phyloP scores from a whole-genome alignment of 805 yeast genomes.

The Yarrowia keelungensis region DNA sequence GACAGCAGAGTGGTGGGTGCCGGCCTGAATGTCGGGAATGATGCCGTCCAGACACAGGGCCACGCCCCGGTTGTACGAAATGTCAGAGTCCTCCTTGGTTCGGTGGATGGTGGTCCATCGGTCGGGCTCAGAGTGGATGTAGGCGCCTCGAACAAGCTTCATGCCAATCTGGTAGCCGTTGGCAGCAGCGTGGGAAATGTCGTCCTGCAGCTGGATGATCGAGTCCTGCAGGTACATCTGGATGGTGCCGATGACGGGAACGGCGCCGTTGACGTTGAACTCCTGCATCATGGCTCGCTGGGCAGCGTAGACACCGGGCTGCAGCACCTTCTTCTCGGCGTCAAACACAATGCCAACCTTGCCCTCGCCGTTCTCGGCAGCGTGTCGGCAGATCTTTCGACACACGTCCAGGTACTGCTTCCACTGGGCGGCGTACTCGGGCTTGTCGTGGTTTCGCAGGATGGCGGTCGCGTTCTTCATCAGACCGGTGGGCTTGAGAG shows the following conservation, averaged over 20 bases:
- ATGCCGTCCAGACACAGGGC: conserved; percentile 66
- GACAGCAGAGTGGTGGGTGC: conserved; percentile 63
- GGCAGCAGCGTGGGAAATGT: conserved; percentile 67
- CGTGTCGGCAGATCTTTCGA: conserved; percentile 63
- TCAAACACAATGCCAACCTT: conserved; percentile 75
- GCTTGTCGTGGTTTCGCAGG: conserved; percentile 64
- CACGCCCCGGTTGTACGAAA: conserved; percentile 74
- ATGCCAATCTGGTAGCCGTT: conserved; percentile 76
- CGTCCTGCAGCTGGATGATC: conserved; percentile 63
- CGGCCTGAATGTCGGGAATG: conserved; percentile 53
- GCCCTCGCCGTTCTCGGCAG: conserved; percentile 52
- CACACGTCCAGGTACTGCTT: conserved; percentile 70
- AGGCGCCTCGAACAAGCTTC: conserved; percentile 95
- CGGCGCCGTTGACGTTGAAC: conserved; percentile 69
- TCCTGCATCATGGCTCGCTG: conserved; percentile 80
- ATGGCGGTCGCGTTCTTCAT: conserved; percentile 77
- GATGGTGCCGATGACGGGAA: conserved; percentile 86
- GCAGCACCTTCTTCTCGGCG: conserved; percentile 89
- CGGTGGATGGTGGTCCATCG: conserved; percentile 71
- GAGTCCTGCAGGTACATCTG: conserved; percentile 89
- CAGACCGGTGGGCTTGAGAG: conserved; percentile 91
- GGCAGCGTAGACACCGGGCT: conserved; percentile 87
- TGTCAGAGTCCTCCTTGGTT: conserved; percentile 82
- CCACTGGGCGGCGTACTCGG: conserved; percentile 60
- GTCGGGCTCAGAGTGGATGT: conserved; percentile 85